These are phyloP conservation scores for Zoysia matrella DNA, from an alignment of 202 grass and related monocot species.

Conservation along the genomic window DNA sequence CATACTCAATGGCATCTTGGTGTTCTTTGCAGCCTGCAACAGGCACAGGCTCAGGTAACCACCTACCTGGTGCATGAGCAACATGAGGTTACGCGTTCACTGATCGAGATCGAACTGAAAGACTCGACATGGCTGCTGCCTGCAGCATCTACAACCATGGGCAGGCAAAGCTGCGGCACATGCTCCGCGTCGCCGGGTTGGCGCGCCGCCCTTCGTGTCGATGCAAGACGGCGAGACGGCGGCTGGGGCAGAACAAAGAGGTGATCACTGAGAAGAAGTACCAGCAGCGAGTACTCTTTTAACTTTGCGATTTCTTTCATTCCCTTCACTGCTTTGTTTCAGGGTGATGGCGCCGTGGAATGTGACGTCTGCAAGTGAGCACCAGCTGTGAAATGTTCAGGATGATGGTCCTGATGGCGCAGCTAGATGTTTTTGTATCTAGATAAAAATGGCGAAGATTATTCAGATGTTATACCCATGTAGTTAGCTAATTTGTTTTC, in stretches of 20 bases:
- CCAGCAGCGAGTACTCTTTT: neutral
- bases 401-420: too few species aligned
- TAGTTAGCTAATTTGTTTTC: too few species aligned
- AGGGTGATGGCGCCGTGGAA: conserved; percentile 2
- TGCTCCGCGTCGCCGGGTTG: conserved; percentile 27
- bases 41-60: conserved; percentile 73
- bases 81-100: neutral
- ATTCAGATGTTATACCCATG: too few species aligned
- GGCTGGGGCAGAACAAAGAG: neutral
- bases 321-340: neutral
- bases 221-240: conserved; percentile 27
- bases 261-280: neutral
- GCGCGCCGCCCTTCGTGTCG: conserved; percentile 7
- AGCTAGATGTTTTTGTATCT: too few species aligned
- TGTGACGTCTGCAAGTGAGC: conserved; percentile 51
- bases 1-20: conserved; percentile 73
- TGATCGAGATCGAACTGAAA: neutral
- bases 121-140: neutral
- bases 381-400: too few species aligned
- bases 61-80: too few species aligned
- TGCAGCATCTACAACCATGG: conserved; percentile 67
- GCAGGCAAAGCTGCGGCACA: conserved; percentile 33
- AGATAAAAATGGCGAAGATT: too few species aligned
- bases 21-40: conserved; percentile 78
- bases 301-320: neutral